These are phyloP conservation scores for Dioscorea zingiberensis DNA, from an alignment of 106 monocot species.

Conservation along the genomic window DNA sequence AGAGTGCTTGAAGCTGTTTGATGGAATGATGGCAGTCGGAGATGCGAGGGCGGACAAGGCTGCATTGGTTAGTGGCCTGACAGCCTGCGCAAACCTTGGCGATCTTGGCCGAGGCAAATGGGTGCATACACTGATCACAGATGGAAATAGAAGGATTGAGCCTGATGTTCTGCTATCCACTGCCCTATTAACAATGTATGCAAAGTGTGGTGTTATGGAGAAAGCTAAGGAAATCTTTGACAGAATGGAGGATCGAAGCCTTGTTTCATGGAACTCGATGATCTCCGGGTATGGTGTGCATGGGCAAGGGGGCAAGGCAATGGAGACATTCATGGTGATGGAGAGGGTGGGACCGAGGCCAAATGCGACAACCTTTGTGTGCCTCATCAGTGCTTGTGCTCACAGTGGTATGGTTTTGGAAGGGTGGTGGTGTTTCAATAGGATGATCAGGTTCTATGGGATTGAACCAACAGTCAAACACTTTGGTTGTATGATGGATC, in stretches of 20 bases:
- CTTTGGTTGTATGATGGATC: conserved; percentile 70
- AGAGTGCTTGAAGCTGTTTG: conserved; percentile 59
- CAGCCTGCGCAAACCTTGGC: conserved; percentile 40
- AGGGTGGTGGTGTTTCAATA: conserved; percentile 68
- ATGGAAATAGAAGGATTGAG: not conserved
- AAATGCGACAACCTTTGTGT: conserved; percentile 55
- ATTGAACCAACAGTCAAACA: conserved; percentile 58
- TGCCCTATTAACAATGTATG: conserved; percentile 68
- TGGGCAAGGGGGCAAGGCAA: conserved; percentile 35
- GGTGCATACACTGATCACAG: conserved; percentile 50
- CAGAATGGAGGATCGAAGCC: conserved; percentile 34
- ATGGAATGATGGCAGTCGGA: conserved; percentile 29
- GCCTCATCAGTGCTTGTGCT: conserved; percentile 55
- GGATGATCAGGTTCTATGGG: conserved; percentile 38
- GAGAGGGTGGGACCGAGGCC: conserved; percentile 37
- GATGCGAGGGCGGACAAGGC: conserved; percentile 39
- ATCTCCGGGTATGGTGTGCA: conserved; percentile 60
- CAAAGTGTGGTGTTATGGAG: conserved; percentile 61
- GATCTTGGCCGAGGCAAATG: conserved; percentile 50
- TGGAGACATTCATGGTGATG: conserved; percentile 65
- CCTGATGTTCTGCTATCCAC: conserved; percentile 58
- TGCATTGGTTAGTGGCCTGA: conserved; percentile 65
- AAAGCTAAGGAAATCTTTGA: conserved; percentile 47
- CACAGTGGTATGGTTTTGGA: conserved; percentile 49
- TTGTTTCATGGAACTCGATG: conserved; percentile 67